Evolutionary conservation across 306 rosid species (phyloP), one percentile per base, ranked within the genome.

Genomic region (Vicia faba): DNA sequence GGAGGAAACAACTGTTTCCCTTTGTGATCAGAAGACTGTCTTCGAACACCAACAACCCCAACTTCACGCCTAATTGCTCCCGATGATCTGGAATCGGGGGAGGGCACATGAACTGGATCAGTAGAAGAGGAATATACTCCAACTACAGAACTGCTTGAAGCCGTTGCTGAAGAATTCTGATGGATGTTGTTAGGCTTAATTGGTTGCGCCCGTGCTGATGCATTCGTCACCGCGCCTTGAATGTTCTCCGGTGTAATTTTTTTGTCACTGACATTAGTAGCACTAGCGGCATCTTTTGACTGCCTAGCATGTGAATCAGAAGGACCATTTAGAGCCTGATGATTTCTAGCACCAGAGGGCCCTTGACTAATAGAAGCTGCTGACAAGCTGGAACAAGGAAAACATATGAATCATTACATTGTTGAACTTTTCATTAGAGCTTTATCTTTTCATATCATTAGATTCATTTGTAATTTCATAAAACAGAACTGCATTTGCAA

Each of bases 51-150:
- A 60, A 84, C 96, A 14, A 88, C 89, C 76, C 98, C 98, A 57
- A 95, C 96, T 76, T 90, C 99, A 60, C 99, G 97, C 79, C 87
- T 87, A 72, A 95, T 95, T 29, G 99, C 97, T 64, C 99, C 95
- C 44, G 89, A 84, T 45, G 95, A 78, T 80, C 96, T 85, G 64
- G 96, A 86, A 87, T 95, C 97, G 46, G 97, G 97, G 69, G 99
- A 90, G 53, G 99, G 99, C 58, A 95, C 97, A 65, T 95, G 99
- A 70, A 95, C 99, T 15, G 99, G 99, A 84, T 95, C 99, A 15
- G 92, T 88, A 48, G 97, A 82, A 78, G 99, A 95, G 45, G 95
- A 88, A 88, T 95, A 91, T 69, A 95, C 81, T 68, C 97, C 97
- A 62, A 95, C 78, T 76, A 85, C 86, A 77, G 98, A 84, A 74